These are phyloP conservation scores for Leishmania martiniquensis DNA, from an alignment of 208 protist genomes.

Conservation along the genomic window DNA sequence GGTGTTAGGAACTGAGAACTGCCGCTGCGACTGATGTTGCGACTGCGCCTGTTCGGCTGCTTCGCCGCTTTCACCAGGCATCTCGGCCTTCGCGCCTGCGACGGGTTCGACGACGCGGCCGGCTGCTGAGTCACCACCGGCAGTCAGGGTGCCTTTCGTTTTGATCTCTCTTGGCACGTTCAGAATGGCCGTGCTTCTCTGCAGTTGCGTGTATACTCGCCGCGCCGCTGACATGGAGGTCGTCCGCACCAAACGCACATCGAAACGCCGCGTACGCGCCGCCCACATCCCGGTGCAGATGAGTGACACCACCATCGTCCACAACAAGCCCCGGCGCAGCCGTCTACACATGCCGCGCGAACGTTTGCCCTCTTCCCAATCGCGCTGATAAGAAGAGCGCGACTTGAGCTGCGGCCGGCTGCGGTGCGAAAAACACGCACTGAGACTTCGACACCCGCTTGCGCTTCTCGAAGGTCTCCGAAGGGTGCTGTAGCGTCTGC, in stretches of 20 bases:
- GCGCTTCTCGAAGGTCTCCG: background rate
- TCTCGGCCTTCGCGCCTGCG: background rate
- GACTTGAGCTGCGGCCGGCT: background rate
- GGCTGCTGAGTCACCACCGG: background rate
- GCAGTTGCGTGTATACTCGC: slow-evolving; percentile 13
- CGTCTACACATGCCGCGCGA: background rate
- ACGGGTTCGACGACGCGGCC: background rate
- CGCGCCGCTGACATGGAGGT: background rate
- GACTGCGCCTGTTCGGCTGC: background rate
- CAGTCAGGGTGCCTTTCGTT: background rate
- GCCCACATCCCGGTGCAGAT: slow-evolving; percentile 12
- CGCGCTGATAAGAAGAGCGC: background rate
- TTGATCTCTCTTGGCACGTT: slow-evolving; percentile 23
- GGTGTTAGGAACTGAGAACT: background rate
- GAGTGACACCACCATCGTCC: slow-evolving; percentile 8
- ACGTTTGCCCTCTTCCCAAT: background rate
- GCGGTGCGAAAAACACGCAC: background rate
- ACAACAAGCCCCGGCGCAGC: background rate
- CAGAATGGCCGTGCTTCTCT: slow-evolving; percentile 15
- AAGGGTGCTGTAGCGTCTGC: background rate
- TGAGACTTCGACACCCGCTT: background rate
- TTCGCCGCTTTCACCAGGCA: background rate
- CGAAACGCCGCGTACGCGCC: background rate
- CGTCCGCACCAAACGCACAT: background rate
- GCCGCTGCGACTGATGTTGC: background rate